Percentiles rank a stretch among this genome's conserved stretches.
These are phyloP conservation scores for Alloteropsis semialata DNA, from an alignment of 176 grass and related monocot species.

Conservation along the genomic window DNA sequence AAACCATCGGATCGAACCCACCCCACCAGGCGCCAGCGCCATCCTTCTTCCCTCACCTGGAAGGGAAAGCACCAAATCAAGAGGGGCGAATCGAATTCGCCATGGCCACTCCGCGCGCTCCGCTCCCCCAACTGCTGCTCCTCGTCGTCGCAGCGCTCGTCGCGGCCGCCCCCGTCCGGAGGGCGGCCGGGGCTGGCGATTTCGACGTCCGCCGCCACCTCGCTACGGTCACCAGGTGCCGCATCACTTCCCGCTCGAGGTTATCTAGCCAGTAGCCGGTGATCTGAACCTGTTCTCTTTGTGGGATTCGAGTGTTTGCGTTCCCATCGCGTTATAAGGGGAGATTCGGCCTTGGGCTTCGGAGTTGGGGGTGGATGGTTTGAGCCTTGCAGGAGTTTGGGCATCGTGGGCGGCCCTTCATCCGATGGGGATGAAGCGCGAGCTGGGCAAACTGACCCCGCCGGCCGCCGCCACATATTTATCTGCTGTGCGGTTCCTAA, in stretches of 20 bases:
- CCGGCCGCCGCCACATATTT: background rate
- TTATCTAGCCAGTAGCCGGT: background rate
- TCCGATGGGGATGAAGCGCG: background rate
- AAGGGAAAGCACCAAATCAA: background rate
- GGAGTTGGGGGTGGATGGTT: background rate
- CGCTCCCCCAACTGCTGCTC: slow-evolving; percentile 5
- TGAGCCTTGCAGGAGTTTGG: background rate
- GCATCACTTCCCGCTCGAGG: background rate
- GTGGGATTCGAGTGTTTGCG: background rate
- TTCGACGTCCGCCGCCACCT: slow-evolving; percentile 93
- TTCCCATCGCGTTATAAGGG: background rate
- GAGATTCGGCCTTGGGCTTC: background rate
- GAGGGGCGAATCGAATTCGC: slow-evolving; percentile 3
- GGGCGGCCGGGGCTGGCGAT: slow-evolving; percentile 5
- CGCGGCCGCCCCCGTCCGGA: slow-evolving; percentile 14
- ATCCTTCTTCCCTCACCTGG: background rate
- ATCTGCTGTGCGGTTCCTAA: background rate
- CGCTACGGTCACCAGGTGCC: slow-evolving; percentile 89
- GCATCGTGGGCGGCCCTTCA: background rate
- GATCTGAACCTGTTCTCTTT: slow-evolving; percentile 2
- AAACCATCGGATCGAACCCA: slow-evolving; percentile 9
- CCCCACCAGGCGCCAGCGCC: background rate
- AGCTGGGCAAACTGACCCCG: background rate
- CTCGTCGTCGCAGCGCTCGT: slow-evolving; percentile 35
- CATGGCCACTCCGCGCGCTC: slow-evolving; percentile 26